Base-by-base conservation (phyloP, 805 yeast genomes). In the Wickerhamiella lipophila region DNA sequence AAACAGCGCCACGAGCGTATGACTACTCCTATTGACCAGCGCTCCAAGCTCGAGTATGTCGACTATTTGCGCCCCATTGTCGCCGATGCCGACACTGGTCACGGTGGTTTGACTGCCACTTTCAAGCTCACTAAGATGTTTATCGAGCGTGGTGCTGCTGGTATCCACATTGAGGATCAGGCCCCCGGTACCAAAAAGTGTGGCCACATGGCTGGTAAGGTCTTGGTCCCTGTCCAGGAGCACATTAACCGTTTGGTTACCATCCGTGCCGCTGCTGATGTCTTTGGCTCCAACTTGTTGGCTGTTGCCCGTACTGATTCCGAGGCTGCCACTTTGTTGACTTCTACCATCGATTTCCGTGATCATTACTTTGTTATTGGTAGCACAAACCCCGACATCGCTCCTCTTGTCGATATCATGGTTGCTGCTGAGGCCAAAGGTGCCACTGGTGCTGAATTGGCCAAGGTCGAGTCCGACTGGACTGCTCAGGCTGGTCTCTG, bases 181-280 rank as follows among this genome's bases (percentile, higher is more conserved):
- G 96, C 96, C 49, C 95, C 97, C 49, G 96, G 96, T 60, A 89
- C 96, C 60, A 89, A 89, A 69, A 89, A 89, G 72, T 89, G 97
- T 72, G 97, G 97, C 53, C 97, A 89, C 70, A 89, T 89, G 97
- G 96, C 95, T 57, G 97, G 97, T 60, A 86, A 92, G 69, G 96
- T 92, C 48, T 78, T 89, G 58, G 96, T 89, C 54, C 97, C 97
- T 55, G 92, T 87, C 52, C 96, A 87, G 70, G 97, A 89, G 72
- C 97, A 89, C 70, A 84, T 89, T 68, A 87, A 85, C 72, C 79
- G 97, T 67, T 74, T 89, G 65, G 81, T 86, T 56, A 94, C 96
- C 45, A 84, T 89, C 61, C 81, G 97, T 68, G 86, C 95, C 54
- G 79, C 94, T 61, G 96, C 96, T 44, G 97, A 89, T 69, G 83